Conservation (phyloP, 495 filamentous ascomycete genomes). For the Barbatosphaeria neglecta region DNA sequence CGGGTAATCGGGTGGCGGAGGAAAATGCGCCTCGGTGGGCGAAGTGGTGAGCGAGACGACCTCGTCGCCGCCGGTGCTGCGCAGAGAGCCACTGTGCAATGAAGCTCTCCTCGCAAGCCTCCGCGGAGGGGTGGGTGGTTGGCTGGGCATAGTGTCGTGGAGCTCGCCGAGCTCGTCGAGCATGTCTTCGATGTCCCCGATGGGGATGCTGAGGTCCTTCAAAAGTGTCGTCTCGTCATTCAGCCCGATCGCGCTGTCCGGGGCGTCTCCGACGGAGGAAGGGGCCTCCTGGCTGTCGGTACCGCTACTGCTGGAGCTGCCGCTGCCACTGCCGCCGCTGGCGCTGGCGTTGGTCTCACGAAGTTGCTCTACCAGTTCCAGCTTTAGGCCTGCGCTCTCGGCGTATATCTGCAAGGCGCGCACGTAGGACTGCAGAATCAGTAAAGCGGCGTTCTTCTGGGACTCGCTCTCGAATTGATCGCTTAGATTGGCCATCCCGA, state of each 20-base stretch:
- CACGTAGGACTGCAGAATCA: slow-evolving; percentile 23
- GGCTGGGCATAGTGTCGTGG: slow-evolving; percentile 12
- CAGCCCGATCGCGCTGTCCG: slow-evolving; percentile 33
- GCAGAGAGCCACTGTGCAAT: background rate
- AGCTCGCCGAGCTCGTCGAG: slow-evolving; percentile 18
- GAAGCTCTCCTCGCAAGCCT: slow-evolving; percentile 20
- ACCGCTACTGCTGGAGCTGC: too few relatives aligned
- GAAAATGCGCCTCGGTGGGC: background rate
- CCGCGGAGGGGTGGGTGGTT: slow-evolving; percentile 26
- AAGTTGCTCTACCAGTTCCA: slow-evolving; percentile 4
- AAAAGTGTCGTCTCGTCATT: slow-evolving; percentile 11
- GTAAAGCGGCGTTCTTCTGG: slow-evolving; percentile 18
- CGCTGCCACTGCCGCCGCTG: too few relatives aligned
- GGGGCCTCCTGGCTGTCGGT: slow-evolving; percentile 2
- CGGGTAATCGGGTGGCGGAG: background rate
- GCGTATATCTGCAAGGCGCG: slow-evolving; percentile 18
- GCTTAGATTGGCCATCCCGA: slow-evolving; percentile 5
- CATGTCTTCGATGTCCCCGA: slow-evolving; percentile 24
- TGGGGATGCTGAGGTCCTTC: background rate
- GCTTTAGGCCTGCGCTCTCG: slow-evolving; percentile 9
- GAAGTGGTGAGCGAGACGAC: too few relatives aligned
- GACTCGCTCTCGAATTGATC: slow-evolving; percentile 11
- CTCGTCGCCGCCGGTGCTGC: background rate
- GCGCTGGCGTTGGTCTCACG: too few relatives aligned
- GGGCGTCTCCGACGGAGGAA: slow-evolving; percentile 21